phyloP scores from a whole-genome alignment of 2,329 filamentous ascomycete species.

The Fonsecaea erecta region DNA sequence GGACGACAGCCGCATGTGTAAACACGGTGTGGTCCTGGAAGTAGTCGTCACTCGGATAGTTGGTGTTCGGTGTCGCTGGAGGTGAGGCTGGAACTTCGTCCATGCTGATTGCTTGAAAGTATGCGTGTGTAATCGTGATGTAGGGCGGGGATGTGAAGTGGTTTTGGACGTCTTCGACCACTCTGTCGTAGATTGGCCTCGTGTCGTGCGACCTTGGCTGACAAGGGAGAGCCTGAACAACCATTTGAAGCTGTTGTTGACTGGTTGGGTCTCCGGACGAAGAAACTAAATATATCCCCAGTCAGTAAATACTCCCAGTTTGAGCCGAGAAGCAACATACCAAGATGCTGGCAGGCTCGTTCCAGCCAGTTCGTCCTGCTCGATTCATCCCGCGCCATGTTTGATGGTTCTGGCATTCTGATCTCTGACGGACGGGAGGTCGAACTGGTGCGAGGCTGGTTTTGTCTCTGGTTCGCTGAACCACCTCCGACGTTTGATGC shows the following conservation, averaged over 20 bases:
- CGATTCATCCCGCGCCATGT: slow-evolving; percentile 20
- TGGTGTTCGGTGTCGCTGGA: slow-evolving; percentile 59
- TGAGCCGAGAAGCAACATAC: slow-evolving; percentile 11
- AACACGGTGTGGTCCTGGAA: slow-evolving; percentile 62
- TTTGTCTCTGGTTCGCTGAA: slow-evolving; percentile 8
- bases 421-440: slow-evolving; percentile 30
- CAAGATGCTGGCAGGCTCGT: slow-evolving; percentile 28
- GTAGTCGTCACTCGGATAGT: slow-evolving; percentile 61
- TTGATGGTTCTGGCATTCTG: slow-evolving; percentile 23
- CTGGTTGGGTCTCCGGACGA: slow-evolving; percentile 13
- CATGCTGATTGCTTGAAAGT: slow-evolving; percentile 62
- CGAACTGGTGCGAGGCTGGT: slow-evolving; percentile 18
- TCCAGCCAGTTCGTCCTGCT: slow-evolving; percentile 28
- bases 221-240: slow-evolving; percentile 64
- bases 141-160: slow-evolving; percentile 57
- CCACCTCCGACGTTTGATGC: slow-evolving; percentile 14
- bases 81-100: slow-evolving; percentile 67
- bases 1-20: slow-evolving; percentile 64
- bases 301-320: slow-evolving; percentile 18
- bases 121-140: slow-evolving; percentile 68
- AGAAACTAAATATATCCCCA: slow-evolving; percentile 15
- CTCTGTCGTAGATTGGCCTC: slow-evolving; percentile 55
- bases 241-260: slow-evolving; percentile 56
- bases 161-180: slow-evolving; percentile 62
- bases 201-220: slow-evolving; percentile 47